Evolutionary conservation across 805 yeast species (phyloP).

Genomic region (Sungouiozyma ichnusensis): DNA sequence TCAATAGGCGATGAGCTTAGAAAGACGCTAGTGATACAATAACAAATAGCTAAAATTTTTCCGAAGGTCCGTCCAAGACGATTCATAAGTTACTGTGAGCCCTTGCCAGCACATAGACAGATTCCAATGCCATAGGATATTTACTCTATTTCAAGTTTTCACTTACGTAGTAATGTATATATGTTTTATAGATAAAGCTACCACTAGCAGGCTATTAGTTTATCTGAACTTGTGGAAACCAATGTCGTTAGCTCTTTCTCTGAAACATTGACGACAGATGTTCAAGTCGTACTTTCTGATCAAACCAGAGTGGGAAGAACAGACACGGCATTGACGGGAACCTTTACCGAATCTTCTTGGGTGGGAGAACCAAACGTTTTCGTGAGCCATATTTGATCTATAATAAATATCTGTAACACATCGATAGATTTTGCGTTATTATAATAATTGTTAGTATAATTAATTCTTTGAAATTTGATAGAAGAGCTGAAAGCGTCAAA

Average conservation of each 20-base stretch:
- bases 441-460: neutral
- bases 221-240: slow-evolving; percentile 99
- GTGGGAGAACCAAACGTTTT: slow-evolving; percentile 99
- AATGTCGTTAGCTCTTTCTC: slow-evolving; percentile 97
- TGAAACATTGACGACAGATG: slow-evolving; percentile 99
- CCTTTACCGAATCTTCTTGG: slow-evolving; percentile 99
- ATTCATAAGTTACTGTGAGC: no score
- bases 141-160: neutral
- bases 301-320: slow-evolving; percentile 96
- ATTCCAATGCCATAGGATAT: neutral
- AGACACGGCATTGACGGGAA: slow-evolving; percentile 99
- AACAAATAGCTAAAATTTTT: neutral
- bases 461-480: no score
- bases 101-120: no score
- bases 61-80: neutral
- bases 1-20: neutral
- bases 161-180: neutral
- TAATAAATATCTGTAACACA: slow-evolving; percentile 1
- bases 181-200: neutral
- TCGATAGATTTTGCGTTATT: neutral
- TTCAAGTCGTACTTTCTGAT: slow-evolving; percentile 98
- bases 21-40: neutral
- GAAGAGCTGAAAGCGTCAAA: no score
- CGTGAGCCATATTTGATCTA: slow-evolving; percentile 89
- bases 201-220: neutral